Conservation (phyloP, 1,139 yeast genomes). For the Magnusiomyces fungicola region DNA sequence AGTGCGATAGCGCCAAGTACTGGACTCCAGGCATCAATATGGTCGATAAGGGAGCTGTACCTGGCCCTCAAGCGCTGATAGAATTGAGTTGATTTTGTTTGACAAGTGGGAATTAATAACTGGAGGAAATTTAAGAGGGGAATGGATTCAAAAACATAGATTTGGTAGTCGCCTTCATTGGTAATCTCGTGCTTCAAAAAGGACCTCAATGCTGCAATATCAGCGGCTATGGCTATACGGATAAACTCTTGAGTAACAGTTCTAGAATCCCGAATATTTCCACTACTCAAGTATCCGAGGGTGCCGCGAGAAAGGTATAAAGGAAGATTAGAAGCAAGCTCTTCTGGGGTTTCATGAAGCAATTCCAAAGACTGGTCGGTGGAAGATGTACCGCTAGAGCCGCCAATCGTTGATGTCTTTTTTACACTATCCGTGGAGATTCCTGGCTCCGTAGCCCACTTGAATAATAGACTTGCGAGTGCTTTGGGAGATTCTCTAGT, state of each 20-base stretch:
- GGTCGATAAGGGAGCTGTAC: slow-evolving; percentile 45
- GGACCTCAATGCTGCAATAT: neutral
- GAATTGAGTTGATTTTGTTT: slow-evolving; percentile 44
- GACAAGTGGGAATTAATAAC: slow-evolving; percentile 55
- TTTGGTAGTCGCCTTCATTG: slow-evolving; percentile 12
- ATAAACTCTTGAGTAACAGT: slow-evolving; percentile 41
- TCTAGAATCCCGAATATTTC: slow-evolving; percentile 52
- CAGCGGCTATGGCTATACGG: slow-evolving; percentile 24
- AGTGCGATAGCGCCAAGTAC: slow-evolving; percentile 38
- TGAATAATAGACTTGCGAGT: slow-evolving; percentile 48
- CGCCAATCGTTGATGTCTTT: neutral
- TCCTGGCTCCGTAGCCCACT: slow-evolving; percentile 44
- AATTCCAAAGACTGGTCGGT: neutral
- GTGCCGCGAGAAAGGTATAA: slow-evolving; percentile 55
- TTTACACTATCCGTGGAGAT: slow-evolving; percentile 8
- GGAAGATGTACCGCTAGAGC: too few species aligned
- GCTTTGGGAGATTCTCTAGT: slow-evolving; percentile 50
- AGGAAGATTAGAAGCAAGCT: slow-evolving; percentile 38
- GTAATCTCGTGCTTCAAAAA: neutral
- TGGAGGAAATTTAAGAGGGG: slow-evolving; percentile 61
- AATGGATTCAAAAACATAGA: slow-evolving; percentile 28
- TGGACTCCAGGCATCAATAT: slow-evolving; percentile 31
- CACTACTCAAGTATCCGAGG: slow-evolving; percentile 58
- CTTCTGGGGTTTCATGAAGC: slow-evolving; percentile 6
- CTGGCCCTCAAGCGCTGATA: slow-evolving; percentile 48